phyloP scores from a whole-genome alignment of 176 grass and related monocot species.

The Carex littledalei region DNA sequence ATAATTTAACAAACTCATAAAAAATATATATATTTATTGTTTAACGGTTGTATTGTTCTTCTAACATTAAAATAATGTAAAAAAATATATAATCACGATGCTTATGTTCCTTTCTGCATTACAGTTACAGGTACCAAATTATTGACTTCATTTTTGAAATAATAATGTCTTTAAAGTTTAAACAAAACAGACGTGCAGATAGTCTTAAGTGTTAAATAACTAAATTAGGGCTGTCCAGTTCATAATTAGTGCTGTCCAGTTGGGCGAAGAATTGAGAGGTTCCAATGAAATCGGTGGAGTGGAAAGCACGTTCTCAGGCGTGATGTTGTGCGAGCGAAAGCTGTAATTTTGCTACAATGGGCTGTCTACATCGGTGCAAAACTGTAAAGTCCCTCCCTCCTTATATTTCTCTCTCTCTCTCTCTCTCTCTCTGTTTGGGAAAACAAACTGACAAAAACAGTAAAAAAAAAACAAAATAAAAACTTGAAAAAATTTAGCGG shows the following conservation, averaged over 20 bases:
- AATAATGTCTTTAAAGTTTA: neutral
- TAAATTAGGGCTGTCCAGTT: too few species aligned
- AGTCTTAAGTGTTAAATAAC: neutral
- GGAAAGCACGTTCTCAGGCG: conserved; percentile 20
- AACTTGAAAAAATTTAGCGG: neutral
- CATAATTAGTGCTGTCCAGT: neutral
- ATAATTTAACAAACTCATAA: too few species aligned
- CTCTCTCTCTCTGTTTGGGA: neutral
- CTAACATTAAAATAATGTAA: too few species aligned
- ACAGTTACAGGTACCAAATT: too few species aligned
- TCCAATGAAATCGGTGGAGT: neutral
- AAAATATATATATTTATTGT: too few species aligned
- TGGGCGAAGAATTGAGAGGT: neutral
- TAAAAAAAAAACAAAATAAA: too few species aligned
- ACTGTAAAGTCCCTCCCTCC: neutral
- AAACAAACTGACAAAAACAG: neutral
- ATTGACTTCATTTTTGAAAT: neutral
- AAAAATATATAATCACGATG: too few species aligned
- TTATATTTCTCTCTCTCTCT: neutral
- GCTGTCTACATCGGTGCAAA: conserved; percentile 25
- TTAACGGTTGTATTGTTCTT: too few species aligned
- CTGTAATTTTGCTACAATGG: conserved; percentile 15
- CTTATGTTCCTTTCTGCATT: too few species aligned
- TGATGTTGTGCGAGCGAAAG: neutral
- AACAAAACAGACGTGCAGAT: neutral